Base-by-base conservation (phyloP, 805 yeast genomes). In the Nakazawaea laoshanensis region DNA sequence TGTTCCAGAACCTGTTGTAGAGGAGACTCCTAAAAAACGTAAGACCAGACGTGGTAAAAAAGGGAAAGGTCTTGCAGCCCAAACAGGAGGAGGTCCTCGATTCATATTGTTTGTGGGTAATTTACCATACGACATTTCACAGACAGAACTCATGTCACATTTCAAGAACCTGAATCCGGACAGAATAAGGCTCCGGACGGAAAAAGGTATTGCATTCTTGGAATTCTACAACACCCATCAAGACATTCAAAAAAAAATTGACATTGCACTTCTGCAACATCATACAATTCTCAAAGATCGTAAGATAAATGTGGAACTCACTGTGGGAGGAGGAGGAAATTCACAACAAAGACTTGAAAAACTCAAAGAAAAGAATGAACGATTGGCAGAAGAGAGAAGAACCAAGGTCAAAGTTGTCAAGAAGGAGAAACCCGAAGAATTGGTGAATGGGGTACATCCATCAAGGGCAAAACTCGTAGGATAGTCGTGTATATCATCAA, bases 311-410 rank as follows among this genome's bases (percentile, higher is more conserved):
- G 96, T 92, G 22, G 98, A 92, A 54, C 67, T 92, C 46, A 92
- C 97, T 2, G 98, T 86, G 32, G 98, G 98, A 36, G 98, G 98
- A 26, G 98, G 98, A 30, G 96, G 96, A 36, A 89, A 89, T 53
- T 77, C 94, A 7, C 61, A 68, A 38, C 66, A 61, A 26, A 62
- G 94, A 48, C 46, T 73, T 29, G 67, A 71, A 35, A 92, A 92
- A 57, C 67, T 92, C 45, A 73, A 74, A 48, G 71, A 69, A 30
- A 89, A 89, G 65, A 89, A 89, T 53, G 79, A 72, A 28, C 78
- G 77, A 47, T 59, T 88, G 45, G 69, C 68, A 27, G 78, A 66
- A 18, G 95, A 88, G 49, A 69, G 94, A 45, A 68, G 61, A 38
- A 70, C 65, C 24, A 70, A 78, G 47, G 65, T 76, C 27, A 45